Conservation (phyloP, 192 early-diverging fungal genomes). For the Neocallimastix lanati region DNA sequence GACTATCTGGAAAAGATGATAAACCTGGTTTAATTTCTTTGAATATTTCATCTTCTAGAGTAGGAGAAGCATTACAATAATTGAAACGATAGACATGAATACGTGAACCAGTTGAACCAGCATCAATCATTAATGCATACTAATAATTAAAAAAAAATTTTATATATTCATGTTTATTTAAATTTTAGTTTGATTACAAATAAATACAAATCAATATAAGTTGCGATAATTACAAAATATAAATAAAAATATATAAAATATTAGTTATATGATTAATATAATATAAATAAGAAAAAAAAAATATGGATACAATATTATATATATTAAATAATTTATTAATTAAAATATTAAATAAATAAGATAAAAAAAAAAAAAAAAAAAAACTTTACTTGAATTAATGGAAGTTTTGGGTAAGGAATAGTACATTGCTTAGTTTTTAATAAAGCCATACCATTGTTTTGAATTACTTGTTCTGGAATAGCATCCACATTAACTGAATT, state of each 20-base stretch:
- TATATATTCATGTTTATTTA: too few species aligned
- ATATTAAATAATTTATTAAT: too few species aligned
- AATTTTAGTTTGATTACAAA: too few species aligned
- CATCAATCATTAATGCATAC: conserved; percentile 88
- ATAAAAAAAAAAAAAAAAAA: background rate
- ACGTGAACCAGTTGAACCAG: conserved; percentile 89
- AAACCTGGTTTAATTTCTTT: conserved; percentile 68
- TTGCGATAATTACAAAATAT: too few species aligned
- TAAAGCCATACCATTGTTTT: background rate
- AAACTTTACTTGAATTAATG: background rate
- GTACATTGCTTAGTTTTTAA: background rate
- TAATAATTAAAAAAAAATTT: too few species aligned
- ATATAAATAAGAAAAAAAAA: too few species aligned
- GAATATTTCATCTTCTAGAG: conserved; percentile 82
- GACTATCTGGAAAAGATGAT: conserved; percentile 46
- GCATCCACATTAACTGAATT: background rate
- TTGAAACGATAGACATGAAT: conserved; percentile 96
- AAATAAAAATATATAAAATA: too few species aligned
- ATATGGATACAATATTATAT: too few species aligned
- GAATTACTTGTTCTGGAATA: background rate
- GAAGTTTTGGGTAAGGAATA: background rate
- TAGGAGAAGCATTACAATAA: conserved; percentile 61
- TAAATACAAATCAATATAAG: too few species aligned
- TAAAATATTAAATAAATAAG: too few species aligned
- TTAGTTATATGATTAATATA: too few species aligned